Conservation (phyloP, 208 protist species). For the Pavlovales sp. region DNA sequence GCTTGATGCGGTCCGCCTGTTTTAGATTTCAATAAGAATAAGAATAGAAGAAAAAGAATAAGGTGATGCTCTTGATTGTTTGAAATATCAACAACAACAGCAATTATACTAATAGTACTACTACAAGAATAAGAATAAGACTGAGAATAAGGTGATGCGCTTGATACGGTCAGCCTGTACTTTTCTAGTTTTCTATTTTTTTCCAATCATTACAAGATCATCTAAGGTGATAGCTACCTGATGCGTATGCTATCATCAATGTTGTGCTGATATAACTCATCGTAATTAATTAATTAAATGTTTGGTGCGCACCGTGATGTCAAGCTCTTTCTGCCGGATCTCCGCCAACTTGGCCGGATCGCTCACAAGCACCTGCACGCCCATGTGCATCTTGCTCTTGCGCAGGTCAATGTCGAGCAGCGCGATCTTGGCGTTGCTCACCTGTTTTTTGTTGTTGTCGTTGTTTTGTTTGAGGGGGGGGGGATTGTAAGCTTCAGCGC, state of each 20-base stretch:
- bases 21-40: constrained; percentile 10
- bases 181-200: too few relatives aligned
- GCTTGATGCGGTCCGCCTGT: constrained; percentile 27
- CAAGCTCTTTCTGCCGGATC: constrained; percentile 65
- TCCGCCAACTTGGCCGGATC: constrained; percentile 94
- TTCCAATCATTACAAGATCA: too few relatives aligned
- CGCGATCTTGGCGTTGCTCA: constrained; percentile 95
- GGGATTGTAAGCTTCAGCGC: background rate
- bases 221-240: too few relatives aligned
- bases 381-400: constrained; percentile 90
- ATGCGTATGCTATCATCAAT: too few relatives aligned
- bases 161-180: too few relatives aligned
- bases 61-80: background rate
- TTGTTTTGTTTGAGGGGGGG: too few relatives aligned
- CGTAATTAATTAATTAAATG: constrained; percentile 56
- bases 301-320: constrained; percentile 56
- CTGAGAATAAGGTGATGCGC: too few relatives aligned
- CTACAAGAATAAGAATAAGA: too few relatives aligned
- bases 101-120: too few relatives aligned
- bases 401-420: constrained; percentile 98
- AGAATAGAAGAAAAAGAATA: background rate
- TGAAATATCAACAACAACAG: too few relatives aligned
- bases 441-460: too few relatives aligned
- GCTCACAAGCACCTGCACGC: constrained; percentile 89
- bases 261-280: background rate